Conservation (phyloP, 1,139 yeast genomes). For the Kazachstania sp. region DNA sequence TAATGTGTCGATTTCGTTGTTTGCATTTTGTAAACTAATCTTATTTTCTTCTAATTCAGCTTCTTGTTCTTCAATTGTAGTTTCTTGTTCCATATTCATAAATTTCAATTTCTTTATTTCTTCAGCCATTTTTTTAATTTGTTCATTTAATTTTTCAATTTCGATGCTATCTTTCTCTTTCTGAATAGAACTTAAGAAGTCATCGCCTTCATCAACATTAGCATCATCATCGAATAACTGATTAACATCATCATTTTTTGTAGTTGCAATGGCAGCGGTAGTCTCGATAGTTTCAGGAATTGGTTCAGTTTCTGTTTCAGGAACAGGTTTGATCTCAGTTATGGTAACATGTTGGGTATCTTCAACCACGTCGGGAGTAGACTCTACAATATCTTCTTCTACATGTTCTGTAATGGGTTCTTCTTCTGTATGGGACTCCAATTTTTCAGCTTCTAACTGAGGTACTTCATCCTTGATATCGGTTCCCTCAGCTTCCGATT, state of each 20-base stretch:
- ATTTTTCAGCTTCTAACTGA: background rate
- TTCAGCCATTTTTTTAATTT: constrained; percentile 27
- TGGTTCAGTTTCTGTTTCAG: background rate
- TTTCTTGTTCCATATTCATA: constrained; percentile 41
- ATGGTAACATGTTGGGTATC: constrained; percentile 1
- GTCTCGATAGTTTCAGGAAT: background rate
- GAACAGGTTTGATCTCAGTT: background rate
- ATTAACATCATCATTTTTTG: background rate
- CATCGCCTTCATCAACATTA: constrained; percentile 9
- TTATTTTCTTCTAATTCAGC: constrained; percentile 17
- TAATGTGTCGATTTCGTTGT: constrained; percentile 7
- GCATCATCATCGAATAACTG: constrained; percentile 2
- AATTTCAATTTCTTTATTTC: constrained; percentile 34
- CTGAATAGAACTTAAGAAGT: constrained; percentile 29
- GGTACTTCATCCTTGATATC: background rate
- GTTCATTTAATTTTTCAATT: constrained; percentile 22
- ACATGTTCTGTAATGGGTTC: no score
- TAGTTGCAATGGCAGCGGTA: background rate
- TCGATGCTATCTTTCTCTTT: constrained; percentile 27
- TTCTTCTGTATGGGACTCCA: background rate
- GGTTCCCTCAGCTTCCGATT: background rate
- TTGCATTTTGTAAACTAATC: constrained; percentile 15
- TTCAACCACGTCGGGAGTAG: background rate
- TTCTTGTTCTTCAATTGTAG: constrained; percentile 35
- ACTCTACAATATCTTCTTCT: no score